phyloP scores from a whole-genome alignment of 1,139 yeast genomes.

The Groenewaldozyma sp. region DNA sequence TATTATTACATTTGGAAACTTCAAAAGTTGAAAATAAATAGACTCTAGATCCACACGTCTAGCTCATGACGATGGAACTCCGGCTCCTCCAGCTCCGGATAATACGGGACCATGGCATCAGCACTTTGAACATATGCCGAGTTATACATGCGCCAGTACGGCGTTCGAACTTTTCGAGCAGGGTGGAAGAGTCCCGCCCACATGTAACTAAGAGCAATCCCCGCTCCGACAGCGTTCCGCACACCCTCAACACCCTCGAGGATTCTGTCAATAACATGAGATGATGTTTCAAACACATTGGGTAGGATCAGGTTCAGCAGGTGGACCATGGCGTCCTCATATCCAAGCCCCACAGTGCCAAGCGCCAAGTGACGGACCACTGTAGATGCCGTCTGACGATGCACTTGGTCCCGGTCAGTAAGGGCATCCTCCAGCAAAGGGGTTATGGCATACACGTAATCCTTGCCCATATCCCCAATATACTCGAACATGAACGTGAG shows the following conservation, averaged over 20 bases:
- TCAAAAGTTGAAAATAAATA: not conserved
- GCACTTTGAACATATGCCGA: constrained; percentile 62
- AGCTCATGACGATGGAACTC: constrained; percentile 31
- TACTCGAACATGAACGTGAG: constrained; percentile 92
- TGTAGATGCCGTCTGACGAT: constrained; percentile 91
- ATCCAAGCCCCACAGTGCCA: constrained; percentile 66
- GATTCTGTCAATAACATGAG: constrained; percentile 81
- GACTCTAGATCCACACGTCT: constrained; percentile 33
- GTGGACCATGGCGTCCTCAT: constrained; percentile 70
- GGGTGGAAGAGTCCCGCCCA: constrained; percentile 93
- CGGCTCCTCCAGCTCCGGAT: constrained; percentile 45
- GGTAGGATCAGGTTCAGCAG: constrained; percentile 70
- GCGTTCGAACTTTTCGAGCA: constrained; percentile 72
- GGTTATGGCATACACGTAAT: constrained; percentile 71
- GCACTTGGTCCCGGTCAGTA: constrained; percentile 85
- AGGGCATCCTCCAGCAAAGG: constrained; percentile 86
- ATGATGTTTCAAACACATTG: constrained; percentile 84
- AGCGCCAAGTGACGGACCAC: constrained; percentile 77
- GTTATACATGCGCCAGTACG: constrained; percentile 84
- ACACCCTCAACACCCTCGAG: constrained; percentile 74
- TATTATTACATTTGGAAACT: too few species aligned
- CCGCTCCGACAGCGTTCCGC: constrained; percentile 66
- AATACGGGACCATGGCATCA: constrained; percentile 75
- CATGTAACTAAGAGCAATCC: constrained; percentile 61
- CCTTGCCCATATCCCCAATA: constrained; percentile 72